Base-by-base conservation (phyloP, 495 filamentous ascomycete species). In the Annulohypoxylon stygium region DNA sequence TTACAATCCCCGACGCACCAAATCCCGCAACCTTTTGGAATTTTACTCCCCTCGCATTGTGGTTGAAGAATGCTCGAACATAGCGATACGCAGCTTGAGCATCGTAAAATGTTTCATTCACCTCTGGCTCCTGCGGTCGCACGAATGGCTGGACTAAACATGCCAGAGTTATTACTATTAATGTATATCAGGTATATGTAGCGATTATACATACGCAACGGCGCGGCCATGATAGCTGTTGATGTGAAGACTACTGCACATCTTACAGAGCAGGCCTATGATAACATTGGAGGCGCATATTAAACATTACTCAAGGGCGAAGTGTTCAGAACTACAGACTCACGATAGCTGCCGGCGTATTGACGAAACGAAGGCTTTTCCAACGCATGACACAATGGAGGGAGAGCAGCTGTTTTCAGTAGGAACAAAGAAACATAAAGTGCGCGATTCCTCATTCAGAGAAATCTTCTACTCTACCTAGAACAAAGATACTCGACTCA, bases 1-100 rank as follows among this genome's bases (percentile, higher is more conserved):
- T 69, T 11, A 55, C 65, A 37, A 69, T 36, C 5, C 70, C 70
- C 1, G 70, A 73, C 3, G 60, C 20, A 5, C 70, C 70, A n/a
- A 69, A 69, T 10, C 70, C 70, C 8, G 65, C 37, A 2, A 73
- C 70, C 37, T 26, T 69, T 45, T 33, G 65, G 12, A 23, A 73
- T 23, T 60, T 7, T 33, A 69, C 14, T 1, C 3, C 45, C 11
- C 26, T 53, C 16, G 54, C 9, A 6, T 59, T 33, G 3, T 53
- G 23, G 3, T 60, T 1, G 26, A 73, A 73, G 51, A 65, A 65
- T 5, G 30, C 16, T 57, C 33, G 43, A 2, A 30, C 23, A 39
- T 33, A 20, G 7, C 25, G 37, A 9, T 65, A 69, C 9, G 70
- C 26, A 20, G 37, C 1, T 25, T 47, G 39, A 10, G 65, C 65